Base-by-base conservation (phyloP, 441 rosid genomes). In the Croton setiger region DNA sequence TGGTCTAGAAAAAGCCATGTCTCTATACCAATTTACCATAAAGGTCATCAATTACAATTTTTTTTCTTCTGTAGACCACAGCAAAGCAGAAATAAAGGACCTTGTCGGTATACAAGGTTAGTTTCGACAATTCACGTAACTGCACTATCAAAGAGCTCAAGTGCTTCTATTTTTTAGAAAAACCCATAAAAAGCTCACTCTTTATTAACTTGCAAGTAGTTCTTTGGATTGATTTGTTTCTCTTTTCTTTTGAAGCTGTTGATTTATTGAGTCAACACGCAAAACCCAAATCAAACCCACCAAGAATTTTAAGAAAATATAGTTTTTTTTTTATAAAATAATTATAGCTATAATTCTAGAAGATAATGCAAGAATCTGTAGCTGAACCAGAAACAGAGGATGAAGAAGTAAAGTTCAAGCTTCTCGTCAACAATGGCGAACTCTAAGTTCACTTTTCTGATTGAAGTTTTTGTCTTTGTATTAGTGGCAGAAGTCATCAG, bases 341-440 rank as follows among this genome's bases (percentile, higher is more conserved):
- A 64, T 51, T 72, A 52, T 62, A 58, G 18, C 0, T 5, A 35
- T 13, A 56, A 56, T 56, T 31, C 31, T 55, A 17, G 58, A 80
- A 79, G 92, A 87, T 92, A 87, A 92, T 90, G 98, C 95, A 76
- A 82, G 87, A 81, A 71, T 82, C 83, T 79, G 57, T 75, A 66
- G 77, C 82, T 62, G 87, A 81, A 74, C 67, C 69, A 52, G 86
- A 82, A 80, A 68, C 82, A 37, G 92, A 76, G 69, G 87, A 84
- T 72, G 87, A 75, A 68, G 84, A 60, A 18, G 73, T 57, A 48
- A 76, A 76, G 73, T 81, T 85, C 75, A 68, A 74, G 75, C 74
- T 83, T 80, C 77, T 77, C 85, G 81, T 73, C 87, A 82, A 84
- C 51, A 23, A 78, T 89, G 95, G 87, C 87, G 73, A 56, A 27